Evolutionary conservation across 2,329 filamentous ascomycete genomes (phyloP).

Genomic region (Beauveria brongniartii): DNA sequence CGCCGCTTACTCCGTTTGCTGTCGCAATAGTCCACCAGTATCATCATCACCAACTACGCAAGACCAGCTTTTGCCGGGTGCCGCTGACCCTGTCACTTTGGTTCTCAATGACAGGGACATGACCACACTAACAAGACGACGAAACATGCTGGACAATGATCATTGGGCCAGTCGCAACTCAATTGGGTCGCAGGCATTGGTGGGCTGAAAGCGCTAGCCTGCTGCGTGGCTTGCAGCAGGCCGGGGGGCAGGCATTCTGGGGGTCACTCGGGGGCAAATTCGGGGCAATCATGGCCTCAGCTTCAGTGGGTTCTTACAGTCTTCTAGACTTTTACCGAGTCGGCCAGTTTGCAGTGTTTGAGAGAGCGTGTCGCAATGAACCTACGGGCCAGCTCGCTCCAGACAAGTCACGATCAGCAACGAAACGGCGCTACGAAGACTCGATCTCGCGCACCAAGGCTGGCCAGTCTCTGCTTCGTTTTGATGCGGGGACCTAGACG

Average conservation of each 20-base stretch:
- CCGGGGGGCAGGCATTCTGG: conserved; percentile 1
- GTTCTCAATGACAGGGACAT: neutral
- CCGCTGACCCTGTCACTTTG: conserved; percentile 8
- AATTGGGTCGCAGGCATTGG: neutral
- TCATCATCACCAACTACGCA: neutral
- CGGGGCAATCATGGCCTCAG: conserved; percentile 5
- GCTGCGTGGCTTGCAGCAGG: conserved; percentile 6
- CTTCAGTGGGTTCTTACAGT: conserved; percentile 2
- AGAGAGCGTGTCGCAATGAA: neutral
- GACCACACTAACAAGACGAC: conserved; percentile 1
- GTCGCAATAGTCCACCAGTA: neutral
- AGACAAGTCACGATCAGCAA: neutral
- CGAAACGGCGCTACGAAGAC: neutral
- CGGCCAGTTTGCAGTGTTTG: neutral
- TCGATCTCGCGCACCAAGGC: neutral
- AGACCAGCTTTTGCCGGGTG: neutral
- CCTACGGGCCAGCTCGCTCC: neutral
- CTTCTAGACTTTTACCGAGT: neutral
- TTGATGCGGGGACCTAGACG: neutral
- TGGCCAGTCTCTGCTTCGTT: neutral
- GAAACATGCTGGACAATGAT: neutral
- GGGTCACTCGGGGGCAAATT: neutral
- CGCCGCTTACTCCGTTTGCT: neutral
- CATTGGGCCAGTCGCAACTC: neutral
- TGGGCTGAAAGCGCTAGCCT: neutral